Evolutionary conservation across 805 yeast species (phyloP).

Genomic region (Saccharomyces kudriavzevii): DNA sequence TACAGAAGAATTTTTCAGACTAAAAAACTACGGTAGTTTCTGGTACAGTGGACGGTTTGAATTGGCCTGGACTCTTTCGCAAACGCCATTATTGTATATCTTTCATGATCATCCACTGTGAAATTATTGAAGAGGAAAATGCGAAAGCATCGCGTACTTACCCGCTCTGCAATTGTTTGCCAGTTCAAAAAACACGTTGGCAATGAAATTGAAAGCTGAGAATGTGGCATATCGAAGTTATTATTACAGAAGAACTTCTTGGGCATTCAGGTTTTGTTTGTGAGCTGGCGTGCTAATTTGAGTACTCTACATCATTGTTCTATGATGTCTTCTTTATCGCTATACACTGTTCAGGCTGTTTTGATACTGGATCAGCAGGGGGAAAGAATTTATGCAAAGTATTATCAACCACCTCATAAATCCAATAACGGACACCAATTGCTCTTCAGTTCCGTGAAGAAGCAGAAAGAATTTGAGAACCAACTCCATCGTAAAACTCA

Average conservation of each 20-base stretch:
- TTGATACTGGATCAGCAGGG: slow-evolving; percentile 78
- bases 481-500: slow-evolving; percentile 65
- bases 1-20: neutral
- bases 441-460: slow-evolving; percentile 38
- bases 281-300: neutral
- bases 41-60: neutral
- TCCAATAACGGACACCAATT: slow-evolving; percentile 23
- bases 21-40: neutral
- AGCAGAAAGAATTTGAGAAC: slow-evolving; percentile 72
- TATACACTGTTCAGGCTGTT: slow-evolving; percentile 76
- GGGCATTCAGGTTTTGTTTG: neutral
- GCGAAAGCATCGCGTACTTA: neutral
- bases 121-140: neutral
- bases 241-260: neutral
- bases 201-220: neutral
- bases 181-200: neutral
- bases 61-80: neutral
- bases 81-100: neutral
- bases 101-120: neutral
- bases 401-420: slow-evolving; percentile 61
- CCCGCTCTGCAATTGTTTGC: neutral
- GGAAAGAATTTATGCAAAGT: slow-evolving; percentile 72
- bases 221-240: neutral
- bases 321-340: slow-evolving; percentile 40
- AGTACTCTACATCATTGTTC: neutral